phyloP scores from a whole-genome alignment of 306 rosid species.

The Ammopiptanthus mongolicus region DNA sequence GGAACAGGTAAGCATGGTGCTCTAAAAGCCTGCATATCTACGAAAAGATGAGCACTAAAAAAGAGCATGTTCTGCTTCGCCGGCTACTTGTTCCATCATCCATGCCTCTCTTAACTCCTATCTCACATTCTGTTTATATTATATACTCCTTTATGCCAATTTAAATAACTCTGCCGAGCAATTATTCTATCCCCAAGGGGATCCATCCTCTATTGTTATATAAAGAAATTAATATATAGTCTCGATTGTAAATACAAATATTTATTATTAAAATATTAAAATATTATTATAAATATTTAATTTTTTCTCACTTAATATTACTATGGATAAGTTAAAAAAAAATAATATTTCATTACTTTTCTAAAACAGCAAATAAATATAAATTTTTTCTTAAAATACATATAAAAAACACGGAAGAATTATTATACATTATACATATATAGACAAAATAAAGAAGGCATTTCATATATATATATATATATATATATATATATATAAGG shows the following conservation, averaged over 20 bases:
- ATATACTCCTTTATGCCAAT: not conserved
- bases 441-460: not conserved
- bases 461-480: slow-evolving; percentile 19
- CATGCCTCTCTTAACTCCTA: slow-evolving; percentile 27
- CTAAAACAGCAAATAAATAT: too few relatives aligned
- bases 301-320: too few relatives aligned
- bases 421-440: not conserved
- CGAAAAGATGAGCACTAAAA: slow-evolving; percentile 52
- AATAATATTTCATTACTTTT: too few relatives aligned
- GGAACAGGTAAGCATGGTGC: slow-evolving; percentile 69
- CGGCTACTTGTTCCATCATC: slow-evolving; percentile 36
- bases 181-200: slow-evolving; percentile 26
- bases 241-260: too few relatives aligned
- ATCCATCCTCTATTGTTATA: not conserved
- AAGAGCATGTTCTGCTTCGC: slow-evolving; percentile 43
- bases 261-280: too few relatives aligned
- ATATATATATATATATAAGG: slow-evolving; percentile 23
- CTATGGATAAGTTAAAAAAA: too few relatives aligned
- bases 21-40: slow-evolving; percentile 61
- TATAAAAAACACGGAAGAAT: too few relatives aligned
- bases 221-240: too few relatives aligned
- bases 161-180: not conserved
- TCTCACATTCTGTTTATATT: slow-evolving; percentile 17
- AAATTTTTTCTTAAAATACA: too few relatives aligned
- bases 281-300: too few relatives aligned